Conservation (phyloP, 192 early-diverging fungal species). For the Phlyctochytrium bullatum region DNA sequence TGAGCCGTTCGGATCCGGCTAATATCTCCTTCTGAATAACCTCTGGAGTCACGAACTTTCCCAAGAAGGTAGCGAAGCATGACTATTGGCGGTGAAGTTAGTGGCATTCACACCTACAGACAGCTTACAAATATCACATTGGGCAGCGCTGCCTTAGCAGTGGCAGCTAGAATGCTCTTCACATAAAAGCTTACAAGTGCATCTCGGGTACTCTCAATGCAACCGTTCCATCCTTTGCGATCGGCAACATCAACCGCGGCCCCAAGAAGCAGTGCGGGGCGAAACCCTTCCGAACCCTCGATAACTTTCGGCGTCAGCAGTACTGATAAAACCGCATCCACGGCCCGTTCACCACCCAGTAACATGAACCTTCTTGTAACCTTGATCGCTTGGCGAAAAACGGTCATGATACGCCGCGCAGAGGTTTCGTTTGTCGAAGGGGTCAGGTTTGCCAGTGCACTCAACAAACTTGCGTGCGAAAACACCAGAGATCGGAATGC, state of each 20-base stretch:
- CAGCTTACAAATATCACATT: constrained; percentile 36
- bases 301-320: constrained; percentile 8
- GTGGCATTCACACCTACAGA: constrained; percentile 6
- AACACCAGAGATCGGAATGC: neutral
- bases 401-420: constrained; percentile 37
- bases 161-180: constrained; percentile 46
- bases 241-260: constrained; percentile 2
- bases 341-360: constrained; percentile 10
- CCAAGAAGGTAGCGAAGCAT: constrained; percentile 62
- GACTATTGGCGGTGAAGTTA: constrained; percentile 6
- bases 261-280: constrained; percentile 9
- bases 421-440: neutral
- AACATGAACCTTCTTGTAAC: constrained; percentile 14
- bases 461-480: neutral
- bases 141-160: constrained; percentile 52
- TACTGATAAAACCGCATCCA: constrained; percentile 6
- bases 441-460: neutral
- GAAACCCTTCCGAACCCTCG: constrained; percentile 10
- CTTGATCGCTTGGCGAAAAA: constrained; percentile 55
- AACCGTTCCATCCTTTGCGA: constrained; percentile 13
- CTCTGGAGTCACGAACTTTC: constrained; percentile 46
- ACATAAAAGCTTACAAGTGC: constrained; percentile 60
- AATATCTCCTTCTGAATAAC: constrained; percentile 58
- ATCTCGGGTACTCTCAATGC: constrained; percentile 38
- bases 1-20: constrained; percentile 67